Percentiles rank a stretch among this genome's conserved stretches.
phyloP scores from a whole-genome alignment of 2,329 filamentous ascomycete genomes.

The Camillea tinctor region DNA sequence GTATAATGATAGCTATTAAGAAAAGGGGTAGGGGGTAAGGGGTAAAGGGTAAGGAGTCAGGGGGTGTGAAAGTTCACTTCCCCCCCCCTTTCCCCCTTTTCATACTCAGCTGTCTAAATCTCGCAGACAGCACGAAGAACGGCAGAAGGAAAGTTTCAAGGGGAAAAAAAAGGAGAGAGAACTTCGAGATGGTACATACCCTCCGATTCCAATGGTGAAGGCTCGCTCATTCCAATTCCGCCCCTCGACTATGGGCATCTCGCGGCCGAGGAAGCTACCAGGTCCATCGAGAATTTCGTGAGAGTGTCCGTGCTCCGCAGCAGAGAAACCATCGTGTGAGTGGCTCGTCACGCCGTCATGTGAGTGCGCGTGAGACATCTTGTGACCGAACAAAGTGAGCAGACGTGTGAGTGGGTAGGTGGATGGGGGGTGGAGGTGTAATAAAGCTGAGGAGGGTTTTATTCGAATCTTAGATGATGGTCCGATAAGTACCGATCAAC shows the following conservation, averaged over 20 bases:
- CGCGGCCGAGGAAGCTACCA: slow-evolving; percentile 82
- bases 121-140: too few species aligned
- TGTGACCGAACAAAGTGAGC: not conserved
- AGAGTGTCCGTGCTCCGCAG: slow-evolving; percentile 82
- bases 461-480: not conserved
- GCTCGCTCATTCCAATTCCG: slow-evolving; percentile 84
- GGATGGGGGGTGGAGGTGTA: not conserved
- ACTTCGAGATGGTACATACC: slow-evolving; percentile 53
- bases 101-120: too few species aligned
- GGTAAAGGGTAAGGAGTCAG: not conserved
- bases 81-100: too few species aligned
- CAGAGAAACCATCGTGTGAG: slow-evolving; percentile 51
- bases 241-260: slow-evolving; percentile 91
- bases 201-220: slow-evolving; percentile 97
- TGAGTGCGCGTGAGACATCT: slow-evolving; percentile 47
- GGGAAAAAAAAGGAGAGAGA: too few species aligned
- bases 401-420: not conserved
- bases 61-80: too few species aligned
- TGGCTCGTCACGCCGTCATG: slow-evolving; percentile 53
- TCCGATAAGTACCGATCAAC: not conserved
- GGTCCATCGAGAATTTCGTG: slow-evolving; percentile 95
- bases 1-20: not conserved
- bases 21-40: not conserved
- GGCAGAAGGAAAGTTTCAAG: too few species aligned
- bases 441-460: not conserved